phyloP scores from a whole-genome alignment of 306 rosid species.

The Vicia sativa region DNA sequence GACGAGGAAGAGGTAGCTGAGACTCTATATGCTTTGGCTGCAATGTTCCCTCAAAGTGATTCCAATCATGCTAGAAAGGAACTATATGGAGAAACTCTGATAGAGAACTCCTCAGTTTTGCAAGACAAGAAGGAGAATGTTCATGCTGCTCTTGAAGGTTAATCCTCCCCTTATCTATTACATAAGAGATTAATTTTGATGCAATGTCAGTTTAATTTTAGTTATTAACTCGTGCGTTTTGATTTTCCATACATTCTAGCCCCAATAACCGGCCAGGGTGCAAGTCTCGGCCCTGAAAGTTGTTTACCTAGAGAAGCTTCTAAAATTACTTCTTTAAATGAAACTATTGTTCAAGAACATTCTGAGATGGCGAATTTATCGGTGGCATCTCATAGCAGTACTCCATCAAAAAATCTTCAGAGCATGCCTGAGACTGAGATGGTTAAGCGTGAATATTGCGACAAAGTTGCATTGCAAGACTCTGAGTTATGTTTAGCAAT shows the following conservation, averaged over 20 bases:
- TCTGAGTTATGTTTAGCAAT: constrained; percentile 48
- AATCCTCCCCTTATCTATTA: constrained; percentile 24
- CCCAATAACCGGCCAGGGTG: constrained; percentile 33
- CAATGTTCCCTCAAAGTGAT: constrained; percentile 59
- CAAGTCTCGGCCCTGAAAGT: constrained; percentile 43
- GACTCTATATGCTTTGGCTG: constrained; percentile 78
- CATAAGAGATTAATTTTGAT: neutral
- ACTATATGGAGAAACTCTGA: constrained; percentile 35
- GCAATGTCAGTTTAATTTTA: neutral
- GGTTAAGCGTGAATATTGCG: constrained; percentile 39
- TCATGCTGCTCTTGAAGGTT: constrained; percentile 57
- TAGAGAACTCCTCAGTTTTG: constrained; percentile 46
- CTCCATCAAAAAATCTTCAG: constrained; percentile 29
- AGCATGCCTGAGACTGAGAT: constrained; percentile 35
- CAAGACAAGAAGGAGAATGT: constrained; percentile 43
- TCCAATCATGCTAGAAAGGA: constrained; percentile 38
- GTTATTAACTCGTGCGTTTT: constrained; percentile 22
- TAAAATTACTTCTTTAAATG: constrained; percentile 38
- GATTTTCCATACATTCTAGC: constrained; percentile 28
- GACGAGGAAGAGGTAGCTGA: constrained; percentile 94
- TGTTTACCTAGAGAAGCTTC: constrained; percentile 40
- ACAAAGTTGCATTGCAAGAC: constrained; percentile 33
- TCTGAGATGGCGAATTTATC: constrained; percentile 17
- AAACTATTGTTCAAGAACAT: constrained; percentile 38
- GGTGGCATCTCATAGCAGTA: constrained; percentile 32